Percentiles rank a stretch among this genome's conserved stretches.
phyloP scores from a whole-genome alignment of 176 grass and related monocot genomes.

The bread wheat (Triticum aestivum) region DNA sequence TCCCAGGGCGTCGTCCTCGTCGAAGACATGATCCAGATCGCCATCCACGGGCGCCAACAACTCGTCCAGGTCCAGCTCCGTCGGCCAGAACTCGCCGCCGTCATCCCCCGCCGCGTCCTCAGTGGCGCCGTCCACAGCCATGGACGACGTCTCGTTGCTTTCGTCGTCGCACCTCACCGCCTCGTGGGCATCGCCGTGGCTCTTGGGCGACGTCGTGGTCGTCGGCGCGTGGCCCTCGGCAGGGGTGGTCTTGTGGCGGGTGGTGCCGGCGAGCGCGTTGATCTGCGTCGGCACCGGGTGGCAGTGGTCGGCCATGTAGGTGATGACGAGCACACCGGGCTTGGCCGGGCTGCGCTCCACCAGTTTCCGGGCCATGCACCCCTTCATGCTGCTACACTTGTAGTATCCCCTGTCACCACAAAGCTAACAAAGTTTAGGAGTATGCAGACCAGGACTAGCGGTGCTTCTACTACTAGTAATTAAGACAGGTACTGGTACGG shows the following conservation, averaged over 20 bases:
- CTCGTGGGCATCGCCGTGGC: neutral
- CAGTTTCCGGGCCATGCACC: slow-evolving; percentile 87
- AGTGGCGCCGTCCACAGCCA: neutral
- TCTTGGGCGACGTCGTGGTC: slow-evolving; percentile 15
- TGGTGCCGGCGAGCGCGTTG: slow-evolving; percentile 87
- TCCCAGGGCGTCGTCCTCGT: slow-evolving; percentile 18
- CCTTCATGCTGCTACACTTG: slow-evolving; percentile 95
- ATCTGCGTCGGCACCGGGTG: slow-evolving; percentile 83
- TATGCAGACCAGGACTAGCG: neutral
- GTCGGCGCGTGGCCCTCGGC: neutral
- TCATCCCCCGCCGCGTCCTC: slow-evolving; percentile 30
- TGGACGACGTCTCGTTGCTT: slow-evolving; percentile 27
- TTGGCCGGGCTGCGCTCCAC: slow-evolving; percentile 83
- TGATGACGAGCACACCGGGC: slow-evolving; percentile 73
- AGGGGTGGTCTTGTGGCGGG: slow-evolving; percentile 54
- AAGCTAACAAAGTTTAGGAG: neutral
- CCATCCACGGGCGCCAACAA: slow-evolving; percentile 41
- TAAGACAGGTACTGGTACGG: neutral
- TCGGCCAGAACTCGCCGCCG: slow-evolving; percentile 39
- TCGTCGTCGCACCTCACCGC: slow-evolving; percentile 30
- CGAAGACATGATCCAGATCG: slow-evolving; percentile 32
- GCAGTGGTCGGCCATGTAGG: slow-evolving; percentile 91
- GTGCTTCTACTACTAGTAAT: neutral
- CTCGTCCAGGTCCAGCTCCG: slow-evolving; percentile 48
- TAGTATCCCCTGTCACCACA: slow-evolving; percentile 71